These are phyloP conservation scores for Boletus pseudo-olivaceus DNA, from an alignment of 768 basidiomycete species.

Conservation along the genomic window DNA sequence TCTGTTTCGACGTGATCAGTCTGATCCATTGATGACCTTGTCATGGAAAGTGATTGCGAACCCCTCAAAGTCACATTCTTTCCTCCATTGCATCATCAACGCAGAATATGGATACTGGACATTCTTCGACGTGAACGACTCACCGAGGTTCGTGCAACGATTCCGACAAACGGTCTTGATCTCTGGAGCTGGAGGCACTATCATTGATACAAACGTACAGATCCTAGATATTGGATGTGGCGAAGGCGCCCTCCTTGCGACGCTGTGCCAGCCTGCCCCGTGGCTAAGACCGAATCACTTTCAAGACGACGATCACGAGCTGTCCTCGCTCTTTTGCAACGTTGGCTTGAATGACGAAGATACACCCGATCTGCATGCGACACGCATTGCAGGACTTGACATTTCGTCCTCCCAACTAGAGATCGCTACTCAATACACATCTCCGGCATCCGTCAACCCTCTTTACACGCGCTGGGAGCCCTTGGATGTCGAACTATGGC, in stretches of 20 bases:
- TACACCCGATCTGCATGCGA: constrained; percentile 55
- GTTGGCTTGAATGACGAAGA: constrained; percentile 34
- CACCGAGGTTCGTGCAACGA: constrained; percentile 40
- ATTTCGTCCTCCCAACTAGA: constrained; percentile 50
- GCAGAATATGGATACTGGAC: constrained; percentile 69
- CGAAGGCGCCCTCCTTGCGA: constrained; percentile 66
- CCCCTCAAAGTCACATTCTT: constrained; percentile 56
- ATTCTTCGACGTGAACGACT: constrained; percentile 55
- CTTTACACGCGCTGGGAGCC: constrained; percentile 63
- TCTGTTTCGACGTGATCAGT: neutral
- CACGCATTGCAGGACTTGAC: constrained; percentile 67
- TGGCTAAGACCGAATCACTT: constrained; percentile 46
- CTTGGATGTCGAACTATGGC: constrained; percentile 64
- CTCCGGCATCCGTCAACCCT: constrained; percentile 35
- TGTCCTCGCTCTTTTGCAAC: constrained; percentile 19
- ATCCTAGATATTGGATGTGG: constrained; percentile 85
- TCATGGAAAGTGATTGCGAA: constrained; percentile 18
- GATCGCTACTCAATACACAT: constrained; percentile 47
- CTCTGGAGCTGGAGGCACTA: neutral
- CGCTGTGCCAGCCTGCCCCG: constrained; percentile 71
- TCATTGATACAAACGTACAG: constrained; percentile 34
- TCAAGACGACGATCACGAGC: constrained; percentile 19
- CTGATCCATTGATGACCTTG: constrained; percentile 1
- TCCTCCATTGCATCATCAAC: constrained; percentile 64
- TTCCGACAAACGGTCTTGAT: neutral